phyloP scores from a whole-genome alignment of 2,329 filamentous ascomycete species.

The Ilyonectria sp. region DNA sequence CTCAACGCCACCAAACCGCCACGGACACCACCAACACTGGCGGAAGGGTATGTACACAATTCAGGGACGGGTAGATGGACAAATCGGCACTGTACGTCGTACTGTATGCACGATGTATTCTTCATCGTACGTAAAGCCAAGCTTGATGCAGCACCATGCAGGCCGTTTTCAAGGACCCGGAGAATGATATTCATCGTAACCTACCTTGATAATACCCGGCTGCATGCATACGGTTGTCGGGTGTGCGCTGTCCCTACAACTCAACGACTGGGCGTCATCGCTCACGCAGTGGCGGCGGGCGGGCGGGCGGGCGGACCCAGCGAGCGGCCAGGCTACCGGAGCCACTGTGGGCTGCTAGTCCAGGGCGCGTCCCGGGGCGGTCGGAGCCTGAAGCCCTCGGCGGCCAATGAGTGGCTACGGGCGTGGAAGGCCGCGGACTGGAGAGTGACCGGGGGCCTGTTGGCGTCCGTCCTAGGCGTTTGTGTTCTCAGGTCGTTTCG shows the following conservation, averaged over 20 bases:
- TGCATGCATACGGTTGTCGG: slow-evolving; percentile 6
- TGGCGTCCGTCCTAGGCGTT: neutral
- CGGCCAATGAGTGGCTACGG: neutral
- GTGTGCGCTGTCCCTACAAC: slow-evolving; percentile 29
- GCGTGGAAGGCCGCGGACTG: neutral
- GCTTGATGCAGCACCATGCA: neutral
- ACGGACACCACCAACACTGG: neutral
- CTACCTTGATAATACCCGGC: neutral
- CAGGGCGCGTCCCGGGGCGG: neutral
- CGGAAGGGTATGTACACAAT: neutral
- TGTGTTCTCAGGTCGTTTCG: neutral
- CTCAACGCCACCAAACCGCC: neutral
- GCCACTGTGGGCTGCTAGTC: neutral
- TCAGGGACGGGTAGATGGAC: neutral
- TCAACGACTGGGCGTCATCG: slow-evolving; percentile 19
- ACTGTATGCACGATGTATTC: neutral
- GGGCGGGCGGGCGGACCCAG: neutral
- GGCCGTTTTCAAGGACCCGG: neutral
- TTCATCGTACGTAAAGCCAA: neutral
- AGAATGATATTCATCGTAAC: neutral
- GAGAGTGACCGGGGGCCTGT: neutral
- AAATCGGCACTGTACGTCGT: neutral
- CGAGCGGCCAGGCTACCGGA: slow-evolving; percentile 5
- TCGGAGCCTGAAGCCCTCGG: neutral
- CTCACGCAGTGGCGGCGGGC: slow-evolving; percentile 2